Base-by-base conservation (phyloP, 2,329 filamentous ascomycete species). In the Fusarium tricinctum region DNA sequence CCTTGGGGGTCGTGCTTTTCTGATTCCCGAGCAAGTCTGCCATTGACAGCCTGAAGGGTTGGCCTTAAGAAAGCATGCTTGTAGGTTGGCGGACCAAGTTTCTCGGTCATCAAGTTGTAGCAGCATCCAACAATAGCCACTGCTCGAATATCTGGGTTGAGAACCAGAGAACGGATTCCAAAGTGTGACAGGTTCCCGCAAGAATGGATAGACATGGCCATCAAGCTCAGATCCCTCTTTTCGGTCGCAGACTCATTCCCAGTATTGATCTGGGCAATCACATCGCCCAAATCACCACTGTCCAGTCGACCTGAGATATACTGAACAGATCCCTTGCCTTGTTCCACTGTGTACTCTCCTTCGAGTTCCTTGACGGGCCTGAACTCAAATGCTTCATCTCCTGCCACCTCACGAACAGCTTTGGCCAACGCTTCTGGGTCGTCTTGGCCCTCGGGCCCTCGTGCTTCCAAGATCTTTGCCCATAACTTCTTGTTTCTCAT, bases 121-220 rank as follows among this genome's bases (percentile, higher is more conserved):
- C 96, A 99, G 83, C 96, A 99, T 46, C 96, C 96, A 63, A 99
- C 93, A 76, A 99, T 94, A 59, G 95, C 95, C 22, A 98, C 91
- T n/a, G 94, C 93, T 32, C 89, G 88, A 56, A 98, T 94, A 6
- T 89, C 87, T 0, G 92, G 91, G 76, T 97, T 98, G 58, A 97
- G 81, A 3, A 94, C 81, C 20, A 99, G 86, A 1, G 95, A 97
- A 15, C 93, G 90, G 58, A 99, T 90, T 12, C 92, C 96, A 76
- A 97, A 94, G 78, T 99, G 96, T 1, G 97, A 92, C n/a, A 99
- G 88, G 72, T 99, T 98, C 28, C 96, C 96, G 76, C 96, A 99
- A 1, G 95, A 98, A 78, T 99, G 96, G 19, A 99, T 92, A 0
- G 96, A 98, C 30, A 98, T 90, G 17, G 95, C 92, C 90, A 97